phyloP scores from a whole-genome alignment of 495 filamentous ascomycete genomes.

The Lasiosphaeria hispida region DNA sequence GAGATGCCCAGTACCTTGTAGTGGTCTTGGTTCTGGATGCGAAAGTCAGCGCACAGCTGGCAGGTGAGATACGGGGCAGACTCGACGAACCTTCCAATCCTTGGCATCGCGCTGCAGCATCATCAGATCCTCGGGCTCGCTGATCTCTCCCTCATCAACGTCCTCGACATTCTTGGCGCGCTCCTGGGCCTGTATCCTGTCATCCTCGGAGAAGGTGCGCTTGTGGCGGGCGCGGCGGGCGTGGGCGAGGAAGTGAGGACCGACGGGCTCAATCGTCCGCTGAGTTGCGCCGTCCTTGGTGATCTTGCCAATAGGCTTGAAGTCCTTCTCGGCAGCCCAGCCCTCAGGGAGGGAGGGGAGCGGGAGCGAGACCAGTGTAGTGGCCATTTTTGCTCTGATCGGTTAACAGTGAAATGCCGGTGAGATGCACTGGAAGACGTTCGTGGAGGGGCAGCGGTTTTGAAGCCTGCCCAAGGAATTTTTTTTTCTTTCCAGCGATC shows the following conservation, averaged over 20 bases:
- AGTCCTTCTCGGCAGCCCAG: constrained; percentile 88
- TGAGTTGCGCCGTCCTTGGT: constrained; percentile 62
- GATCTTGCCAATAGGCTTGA: constrained; percentile 72
- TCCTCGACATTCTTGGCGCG: constrained; percentile 95
- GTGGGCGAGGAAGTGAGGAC: constrained; percentile 96
- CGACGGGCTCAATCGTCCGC: constrained; percentile 89
- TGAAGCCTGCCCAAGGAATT: constrained; percentile 11
- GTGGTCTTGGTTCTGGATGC: constrained; percentile 81
- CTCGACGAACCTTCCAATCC: constrained; percentile 89
- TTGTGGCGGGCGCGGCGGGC: constrained; percentile 93
- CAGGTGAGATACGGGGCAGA: background rate
- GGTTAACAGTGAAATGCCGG: background rate
- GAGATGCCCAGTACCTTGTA: constrained; percentile 93
- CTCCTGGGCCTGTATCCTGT: constrained; percentile 91
- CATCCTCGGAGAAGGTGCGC: constrained; percentile 97
- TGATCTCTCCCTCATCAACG: constrained; percentile 83
- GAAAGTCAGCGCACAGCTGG: constrained; percentile 26
- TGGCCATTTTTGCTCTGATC: constrained; percentile 35
- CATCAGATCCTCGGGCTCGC: constrained; percentile 86
- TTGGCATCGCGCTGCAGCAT: constrained; percentile 92
- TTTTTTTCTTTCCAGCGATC: constrained; percentile 17
- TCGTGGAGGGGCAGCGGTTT: constrained; percentile 27
- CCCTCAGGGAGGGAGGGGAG: constrained; percentile 76
- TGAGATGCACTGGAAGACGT: background rate
- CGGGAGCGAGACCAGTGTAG: constrained; percentile 43